Percentiles rank a stretch among this genome's conserved stretches.
These are phyloP conservation scores for Cornus kousa DNA, from an alignment of 148 eudicot genomes.

Conservation along the genomic window DNA sequence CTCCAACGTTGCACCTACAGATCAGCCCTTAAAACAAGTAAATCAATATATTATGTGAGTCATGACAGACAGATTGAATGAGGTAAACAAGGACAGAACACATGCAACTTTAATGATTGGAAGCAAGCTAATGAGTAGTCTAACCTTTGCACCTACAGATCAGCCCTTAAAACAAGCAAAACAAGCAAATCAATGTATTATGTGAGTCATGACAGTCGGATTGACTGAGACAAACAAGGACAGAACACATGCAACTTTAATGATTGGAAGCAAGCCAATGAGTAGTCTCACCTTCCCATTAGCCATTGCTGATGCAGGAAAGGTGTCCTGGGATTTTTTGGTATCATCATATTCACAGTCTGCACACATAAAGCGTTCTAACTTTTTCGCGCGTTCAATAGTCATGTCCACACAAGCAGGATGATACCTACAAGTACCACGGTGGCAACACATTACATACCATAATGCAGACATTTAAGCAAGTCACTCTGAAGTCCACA, in stretches of 20 bases:
- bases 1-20: background rate
- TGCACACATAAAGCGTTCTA: conserved; percentile 28
- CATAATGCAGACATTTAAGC: background rate
- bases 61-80: background rate
- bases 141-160: conserved; percentile 16
- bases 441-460: background rate
- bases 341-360: conserved; percentile 25
- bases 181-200: background rate
- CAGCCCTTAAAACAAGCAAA: background rate
- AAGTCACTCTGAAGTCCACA: no score
- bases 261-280: background rate
- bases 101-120: background rate
- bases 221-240: background rate
- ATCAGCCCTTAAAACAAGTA: background rate
- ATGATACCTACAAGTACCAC: conserved; percentile 34
- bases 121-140: background rate
- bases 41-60: background rate
- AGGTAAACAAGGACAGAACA: background rate
- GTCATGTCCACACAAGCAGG: conserved; percentile 40
- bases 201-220: background rate
- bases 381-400: conserved; percentile 26
- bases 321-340: conserved; percentile 15
- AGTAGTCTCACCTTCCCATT: conserved; percentile 32
- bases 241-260: background rate
- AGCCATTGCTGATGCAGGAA: conserved; percentile 14